phyloP scores from a whole-genome alignment of 495 filamentous ascomycete species.

The Jackrogersella minutella region DNA sequence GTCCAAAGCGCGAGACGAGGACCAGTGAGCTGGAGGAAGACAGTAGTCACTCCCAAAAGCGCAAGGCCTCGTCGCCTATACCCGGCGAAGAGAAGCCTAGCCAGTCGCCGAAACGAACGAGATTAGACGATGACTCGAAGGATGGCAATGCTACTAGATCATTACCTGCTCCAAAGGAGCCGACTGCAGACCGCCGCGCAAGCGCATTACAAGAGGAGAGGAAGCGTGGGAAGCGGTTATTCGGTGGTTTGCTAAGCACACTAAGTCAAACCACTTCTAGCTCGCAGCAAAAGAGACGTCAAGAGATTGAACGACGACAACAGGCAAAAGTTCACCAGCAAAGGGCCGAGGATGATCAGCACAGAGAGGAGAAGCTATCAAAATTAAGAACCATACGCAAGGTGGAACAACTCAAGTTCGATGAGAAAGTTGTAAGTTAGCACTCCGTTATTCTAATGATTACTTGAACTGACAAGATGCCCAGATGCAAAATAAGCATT shows the following conservation, averaged over 20 bases:
- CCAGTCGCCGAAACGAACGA: slow-evolving; percentile 42
- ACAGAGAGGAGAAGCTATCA: slow-evolving; percentile 67
- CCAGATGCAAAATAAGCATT: slow-evolving; percentile 83
- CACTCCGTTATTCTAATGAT: not conserved
- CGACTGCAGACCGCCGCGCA: slow-evolving; percentile 49
- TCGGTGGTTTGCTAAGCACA: slow-evolving; percentile 87
- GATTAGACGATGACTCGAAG: slow-evolving; percentile 39
- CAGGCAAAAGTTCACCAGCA: slow-evolving; percentile 82
- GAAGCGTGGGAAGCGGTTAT: slow-evolving; percentile 86
- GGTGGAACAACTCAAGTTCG: slow-evolving; percentile 77
- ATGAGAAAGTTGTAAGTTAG: slow-evolving; percentile 75
- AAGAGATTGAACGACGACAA: slow-evolving; percentile 90
- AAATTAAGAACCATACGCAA: slow-evolving; percentile 65
- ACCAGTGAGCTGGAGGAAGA: slow-evolving; percentile 22
- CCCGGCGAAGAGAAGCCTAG: slow-evolving; percentile 17
- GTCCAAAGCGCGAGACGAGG: slow-evolving; percentile 26
- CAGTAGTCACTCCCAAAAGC: slow-evolving; percentile 27
- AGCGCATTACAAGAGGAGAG: slow-evolving; percentile 75
- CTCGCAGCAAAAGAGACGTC: slow-evolving; percentile 73
- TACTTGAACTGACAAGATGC: slow-evolving; percentile 39
- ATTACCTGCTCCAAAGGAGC: slow-evolving; percentile 46
- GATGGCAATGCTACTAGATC: slow-evolving; percentile 36
- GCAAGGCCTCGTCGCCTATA: slow-evolving; percentile 38
- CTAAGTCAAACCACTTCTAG: slow-evolving; percentile 80
- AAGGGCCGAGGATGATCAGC: slow-evolving; percentile 70